phyloP scores from a whole-genome alignment of 2,329 filamentous ascomycete species.

The Claviceps humidiphila region DNA sequence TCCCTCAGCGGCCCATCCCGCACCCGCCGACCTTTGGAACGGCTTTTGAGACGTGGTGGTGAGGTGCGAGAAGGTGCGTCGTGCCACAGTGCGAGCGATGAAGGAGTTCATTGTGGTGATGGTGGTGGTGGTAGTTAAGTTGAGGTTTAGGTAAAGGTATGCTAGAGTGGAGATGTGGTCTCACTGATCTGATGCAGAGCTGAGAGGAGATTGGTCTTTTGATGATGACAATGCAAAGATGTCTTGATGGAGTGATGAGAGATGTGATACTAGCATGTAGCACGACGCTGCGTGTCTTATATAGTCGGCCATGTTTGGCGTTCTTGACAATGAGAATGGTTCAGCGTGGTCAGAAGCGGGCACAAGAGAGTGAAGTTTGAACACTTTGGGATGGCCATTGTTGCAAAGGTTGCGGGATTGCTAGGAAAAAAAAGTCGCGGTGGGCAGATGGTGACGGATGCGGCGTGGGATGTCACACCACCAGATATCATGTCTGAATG shows the following conservation, averaged over 20 bases:
- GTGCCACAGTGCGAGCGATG: slow-evolving; percentile 16
- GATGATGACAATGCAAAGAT: neutral
- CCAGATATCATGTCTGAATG: neutral
- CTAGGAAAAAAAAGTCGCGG: neutral
- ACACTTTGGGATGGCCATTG: too few species aligned
- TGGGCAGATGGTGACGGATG: slow-evolving; percentile 2
- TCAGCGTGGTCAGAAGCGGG: neutral
- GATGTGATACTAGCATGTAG: neutral
- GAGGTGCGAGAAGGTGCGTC: slow-evolving; percentile 23
- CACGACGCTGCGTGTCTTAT: neutral
- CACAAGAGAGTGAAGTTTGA: neutral
- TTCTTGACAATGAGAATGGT: too few species aligned
- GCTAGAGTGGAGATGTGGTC: neutral
- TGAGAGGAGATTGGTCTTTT: neutral
- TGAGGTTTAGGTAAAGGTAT: neutral
- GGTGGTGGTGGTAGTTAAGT: neutral
- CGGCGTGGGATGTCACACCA: slow-evolving; percentile 4
- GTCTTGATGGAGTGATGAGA: neutral
- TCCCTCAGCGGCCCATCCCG: slow-evolving; percentile 19
- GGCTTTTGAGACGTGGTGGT: slow-evolving; percentile 19
- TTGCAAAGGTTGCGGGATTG: neutral
- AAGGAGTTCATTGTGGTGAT: slow-evolving; percentile 15
- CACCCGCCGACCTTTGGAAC: slow-evolving; percentile 14
- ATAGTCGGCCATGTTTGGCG: neutral
- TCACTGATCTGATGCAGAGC: neutral